Evolutionary conservation across 352 stramenopile species (phyloP), one percentile per base, ranked within the genome.

Genomic region (Pythium plurisporium): DNA sequence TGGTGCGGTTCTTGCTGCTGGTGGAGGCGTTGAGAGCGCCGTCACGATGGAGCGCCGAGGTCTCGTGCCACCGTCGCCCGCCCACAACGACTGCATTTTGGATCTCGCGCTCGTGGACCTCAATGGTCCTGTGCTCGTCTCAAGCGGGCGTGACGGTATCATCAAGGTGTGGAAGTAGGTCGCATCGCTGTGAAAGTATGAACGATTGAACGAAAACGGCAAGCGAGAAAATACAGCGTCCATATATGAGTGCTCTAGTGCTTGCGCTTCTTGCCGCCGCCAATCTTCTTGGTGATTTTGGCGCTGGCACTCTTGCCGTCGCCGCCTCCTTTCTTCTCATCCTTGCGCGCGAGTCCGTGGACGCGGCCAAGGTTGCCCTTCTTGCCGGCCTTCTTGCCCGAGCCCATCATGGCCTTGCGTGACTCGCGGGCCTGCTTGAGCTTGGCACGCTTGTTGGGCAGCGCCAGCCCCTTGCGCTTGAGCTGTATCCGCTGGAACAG

Each of bases 121-220:
- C 43, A 93, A 95, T 37, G 82, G 78, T 7, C 87, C 87, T 17
- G 87, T 95, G 65, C 67, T 99, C 22, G 84, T 98, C 25, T 98
- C 94, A 17, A 89, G 86, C 55, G 94, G 87, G 26, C 81, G 95
- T 45, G 96, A 99, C 74, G 94, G 92, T 27, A 88, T 97, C 62
- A 97, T 99, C 59, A 99, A 99, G 72, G 73, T 98, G 46, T 99
- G 94, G 93, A 92, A 95, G 51, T 99, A 70, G 70, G 9, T 15
- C 12, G 1, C 19, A 22, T 15, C 23, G 20, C 30, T 47, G 19
- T 30, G 19, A 14, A 38, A 53, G 29, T 51, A 26, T 59, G 14
- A 49, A 44, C 44, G 33, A 43, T 60, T 34, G 30, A 23, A 42
- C 29, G 19, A 26, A 42, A 34, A 47, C 2, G 49, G 6, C 11